Evolutionary conservation across 164 flowering plant genomes (phyloP), one percentile per base, ranked within the genome.

Genomic region (Piper betle): DNA sequence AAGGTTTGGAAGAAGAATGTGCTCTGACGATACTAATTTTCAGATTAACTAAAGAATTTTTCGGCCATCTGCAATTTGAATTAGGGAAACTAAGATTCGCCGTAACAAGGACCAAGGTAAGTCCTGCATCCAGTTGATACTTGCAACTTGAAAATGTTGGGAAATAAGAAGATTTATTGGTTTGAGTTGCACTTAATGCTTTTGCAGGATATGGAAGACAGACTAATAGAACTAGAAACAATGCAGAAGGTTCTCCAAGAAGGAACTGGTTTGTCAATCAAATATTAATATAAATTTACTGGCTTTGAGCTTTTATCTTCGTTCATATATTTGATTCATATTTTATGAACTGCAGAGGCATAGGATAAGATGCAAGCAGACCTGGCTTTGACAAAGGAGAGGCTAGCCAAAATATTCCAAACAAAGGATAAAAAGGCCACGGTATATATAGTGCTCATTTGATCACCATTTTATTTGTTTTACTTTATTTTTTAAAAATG

Each of bases 31-130:
- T 2, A 37, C 19, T n/a, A 42, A 62, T 53, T 62, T 83, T 77
- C 88, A 89, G 98, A 66, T 80, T 90, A 72, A 74, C 74, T 57
- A 62, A 83, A 69, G 96, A 81, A 52, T 84, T 90, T 70, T 87
- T 87, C 67, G 55, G 83, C 4, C 84, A 82, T 67, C 66, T 93
- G 38, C 62, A 84, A 66, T 69, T 71, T 68, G 94, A 87, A 69
- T 68, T 89, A 55, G 97, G 97, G 41, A 86, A 89, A 75, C 77
- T 93, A 39, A 78, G 91, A 5, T 89, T 87, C 73, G 82, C 97
- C 43, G 93, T 89, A 48, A 55, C 88, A 39, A 93, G 81, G 79
- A 83, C 98, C 53, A 66, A 86, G 98, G 98, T 92, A 53, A n/a
- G 3, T 46, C 16, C 43, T 19, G 57, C 39, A 10, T 40, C 57